Evolutionary conservation across 352 stramenopile genomes (phyloP).

Genomic region (Phytophthora uliginosa): DNA sequence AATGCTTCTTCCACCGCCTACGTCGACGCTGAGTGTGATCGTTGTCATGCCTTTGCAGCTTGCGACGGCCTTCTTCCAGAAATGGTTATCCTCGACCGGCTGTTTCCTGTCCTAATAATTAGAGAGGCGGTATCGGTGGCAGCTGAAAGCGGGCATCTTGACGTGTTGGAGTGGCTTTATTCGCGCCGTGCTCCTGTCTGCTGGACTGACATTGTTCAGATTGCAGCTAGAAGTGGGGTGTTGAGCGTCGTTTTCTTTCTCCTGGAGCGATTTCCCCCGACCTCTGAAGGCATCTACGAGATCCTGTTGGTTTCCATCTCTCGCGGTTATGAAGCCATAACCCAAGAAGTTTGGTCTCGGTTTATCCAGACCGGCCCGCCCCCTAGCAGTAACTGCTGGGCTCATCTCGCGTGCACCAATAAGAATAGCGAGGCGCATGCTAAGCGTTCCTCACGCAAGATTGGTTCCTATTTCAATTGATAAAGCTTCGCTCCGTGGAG

Average conservation of each 20-base stretch:
- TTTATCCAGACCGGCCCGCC: background rate
- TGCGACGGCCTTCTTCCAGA: background rate
- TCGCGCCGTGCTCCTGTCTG: background rate
- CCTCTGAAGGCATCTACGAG: background rate
- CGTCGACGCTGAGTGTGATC: background rate
- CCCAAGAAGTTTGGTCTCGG: background rate
- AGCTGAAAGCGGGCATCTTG: background rate
- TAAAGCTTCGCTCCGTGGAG: background rate
- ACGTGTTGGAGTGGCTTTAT: conserved; percentile 1
- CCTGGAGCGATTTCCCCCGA: background rate
- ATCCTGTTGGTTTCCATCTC: background rate
- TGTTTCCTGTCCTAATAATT: conserved; percentile 7
- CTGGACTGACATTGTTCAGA: conserved; percentile 2
- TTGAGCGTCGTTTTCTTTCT: background rate
- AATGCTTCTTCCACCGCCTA: too few relatives aligned
- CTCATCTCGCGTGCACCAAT: background rate
- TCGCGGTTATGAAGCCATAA: background rate
- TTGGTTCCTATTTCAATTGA: background rate
- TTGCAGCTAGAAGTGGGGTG: background rate
- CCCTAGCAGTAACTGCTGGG: background rate
- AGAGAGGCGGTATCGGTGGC: background rate
- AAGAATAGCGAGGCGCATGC: too few relatives aligned
- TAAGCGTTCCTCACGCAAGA: background rate
- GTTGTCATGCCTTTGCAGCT: background rate
- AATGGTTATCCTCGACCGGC: background rate